Evolutionary conservation across 2,329 filamentous ascomycete species (phyloP), one percentile per base, ranked within the genome.

Genomic region (Cladosporium halotolerans): DNA sequence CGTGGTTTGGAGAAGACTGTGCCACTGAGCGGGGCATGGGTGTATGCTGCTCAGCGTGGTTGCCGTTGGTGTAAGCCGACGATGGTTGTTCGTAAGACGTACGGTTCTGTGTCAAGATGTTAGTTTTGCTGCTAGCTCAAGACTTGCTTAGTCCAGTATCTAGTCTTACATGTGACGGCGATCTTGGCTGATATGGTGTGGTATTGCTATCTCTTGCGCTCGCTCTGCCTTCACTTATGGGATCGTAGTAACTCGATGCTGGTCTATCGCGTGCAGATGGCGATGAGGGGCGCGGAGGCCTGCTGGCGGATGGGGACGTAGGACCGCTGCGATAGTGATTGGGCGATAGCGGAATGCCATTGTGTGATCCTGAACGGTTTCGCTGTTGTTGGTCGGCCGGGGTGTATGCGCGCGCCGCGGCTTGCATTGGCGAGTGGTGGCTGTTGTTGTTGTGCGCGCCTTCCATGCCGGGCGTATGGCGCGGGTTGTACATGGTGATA

Each of bases 201-300:
- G 63, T 70, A 67, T 59, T 62, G 52, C 52, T 52, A 53, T 55
- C 60, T 32, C 48, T 51, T 57, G 66, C 68, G 70, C 66, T 60
- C 68, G 70, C 55, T 59, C 72, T 70, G 62, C 72, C 69, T 60
- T 76, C 74, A 54, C 70, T 71, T 40, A 72, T 74, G 7, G 74
- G 75, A 62, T 77, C 75, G 67, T 77, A 77, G 68, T 76, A 77
- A 62, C 70, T 70, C 51, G 72, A 70, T 14, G 67, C 61, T n/a
- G 69, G 63, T 56, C 64, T 66, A 57, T 72, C 70, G 63, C 72
- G 71, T 51, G 58, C 69, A 57, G 62, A 58, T 28, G 61, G 56
- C 14, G 62, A 51, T 5, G 32, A 42, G 19, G 48, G 32, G 38
- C 48, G 59, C 41, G 61, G 58, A 32, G 73, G 66, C 57, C 69